These are phyloP conservation scores for Neurospora terricola DNA, from an alignment of 495 filamentous ascomycete species.

Conservation along the genomic window DNA sequence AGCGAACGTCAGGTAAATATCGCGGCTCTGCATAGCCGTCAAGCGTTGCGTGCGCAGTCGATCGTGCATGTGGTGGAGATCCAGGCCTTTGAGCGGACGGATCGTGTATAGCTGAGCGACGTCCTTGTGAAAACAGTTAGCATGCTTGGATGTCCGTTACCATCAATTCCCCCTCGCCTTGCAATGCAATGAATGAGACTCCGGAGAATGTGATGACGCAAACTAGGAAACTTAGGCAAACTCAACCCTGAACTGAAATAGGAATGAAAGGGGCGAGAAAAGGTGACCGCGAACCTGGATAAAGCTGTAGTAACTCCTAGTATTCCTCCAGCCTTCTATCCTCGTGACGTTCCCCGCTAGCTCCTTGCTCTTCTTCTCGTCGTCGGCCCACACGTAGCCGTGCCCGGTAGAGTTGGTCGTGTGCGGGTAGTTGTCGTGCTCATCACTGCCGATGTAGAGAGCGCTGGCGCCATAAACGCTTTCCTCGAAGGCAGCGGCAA, in stretches of 20 bases:
- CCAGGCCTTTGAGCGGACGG: conserved; percentile 70
- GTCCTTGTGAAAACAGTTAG: conserved; percentile 35
- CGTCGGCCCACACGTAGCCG: conserved; percentile 90
- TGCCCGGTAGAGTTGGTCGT: conserved; percentile 50
- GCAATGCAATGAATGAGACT: neutral
- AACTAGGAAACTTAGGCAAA: neutral
- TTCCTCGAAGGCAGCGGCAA: conserved; percentile 92
- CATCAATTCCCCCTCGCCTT: neutral
- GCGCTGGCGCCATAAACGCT: conserved; percentile 84
- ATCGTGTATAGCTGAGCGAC: conserved; percentile 51
- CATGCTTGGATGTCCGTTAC: neutral
- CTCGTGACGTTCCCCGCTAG: conserved; percentile 79
- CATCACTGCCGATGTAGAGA: conserved; percentile 75
- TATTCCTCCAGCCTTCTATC: conserved; percentile 94
- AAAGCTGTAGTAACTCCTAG: conserved; percentile 87
- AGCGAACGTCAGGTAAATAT: conserved; percentile 72
- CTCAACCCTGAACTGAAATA: neutral
- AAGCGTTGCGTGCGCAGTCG: conserved; percentile 72
- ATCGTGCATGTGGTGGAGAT: conserved; percentile 87
- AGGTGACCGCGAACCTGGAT: conserved; percentile 53
- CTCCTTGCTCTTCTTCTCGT: conserved; percentile 68
- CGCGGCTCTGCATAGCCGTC: conserved; percentile 54
- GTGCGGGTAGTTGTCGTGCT: conserved; percentile 35
- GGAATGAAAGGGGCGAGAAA: neutral
- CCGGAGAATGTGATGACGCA: neutral